Conservation (phyloP, 1,284 basidiomycete genomes). For the Xanthoconium separans region DNA sequence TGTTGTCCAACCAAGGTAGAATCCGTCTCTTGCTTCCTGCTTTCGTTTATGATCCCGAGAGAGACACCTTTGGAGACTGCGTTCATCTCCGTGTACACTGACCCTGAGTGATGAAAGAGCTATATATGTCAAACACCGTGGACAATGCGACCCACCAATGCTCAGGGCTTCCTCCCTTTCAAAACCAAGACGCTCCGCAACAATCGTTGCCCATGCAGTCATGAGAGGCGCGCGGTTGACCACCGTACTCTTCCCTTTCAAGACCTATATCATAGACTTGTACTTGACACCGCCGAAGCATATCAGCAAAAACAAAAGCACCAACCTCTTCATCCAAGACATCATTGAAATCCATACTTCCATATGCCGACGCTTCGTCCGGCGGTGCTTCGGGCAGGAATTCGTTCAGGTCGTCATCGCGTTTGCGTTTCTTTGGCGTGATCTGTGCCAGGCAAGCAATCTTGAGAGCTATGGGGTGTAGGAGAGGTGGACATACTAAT, state of each 20-base stretch:
- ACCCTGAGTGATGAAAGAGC: conserved; percentile 48
- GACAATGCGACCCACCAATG: conserved; percentile 54
- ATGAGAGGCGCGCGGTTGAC: conserved; percentile 93
- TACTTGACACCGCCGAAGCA: neutral
- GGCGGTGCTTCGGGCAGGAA: conserved; percentile 52
- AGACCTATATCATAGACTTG: conserved; percentile 40
- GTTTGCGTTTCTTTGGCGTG: conserved; percentile 54
- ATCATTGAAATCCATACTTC: conserved; percentile 71
- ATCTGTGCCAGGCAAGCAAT: conserved; percentile 30
- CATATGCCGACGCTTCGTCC: conserved; percentile 49
- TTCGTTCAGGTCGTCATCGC: conserved; percentile 53
- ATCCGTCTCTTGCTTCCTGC: conserved; percentile 53
- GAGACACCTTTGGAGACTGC: conserved; percentile 81
- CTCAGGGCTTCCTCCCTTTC: conserved; percentile 85
- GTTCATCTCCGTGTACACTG: conserved; percentile 92
- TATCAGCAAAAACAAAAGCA: neutral
- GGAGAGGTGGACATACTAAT: conserved; percentile 24
- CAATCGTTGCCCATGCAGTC: conserved; percentile 88
- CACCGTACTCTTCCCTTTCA: conserved; percentile 60
- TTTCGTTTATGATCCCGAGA: conserved; percentile 68
- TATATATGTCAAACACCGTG: conserved; percentile 6
- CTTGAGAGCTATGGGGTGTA: conserved; percentile 15
- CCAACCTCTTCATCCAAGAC: conserved; percentile 65
- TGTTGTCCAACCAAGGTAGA: conserved; percentile 67
- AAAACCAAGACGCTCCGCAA: conserved; percentile 86